Base-by-base conservation (phyloP, 805 yeast genomes). In the Soucietia sequanensis region DNA sequence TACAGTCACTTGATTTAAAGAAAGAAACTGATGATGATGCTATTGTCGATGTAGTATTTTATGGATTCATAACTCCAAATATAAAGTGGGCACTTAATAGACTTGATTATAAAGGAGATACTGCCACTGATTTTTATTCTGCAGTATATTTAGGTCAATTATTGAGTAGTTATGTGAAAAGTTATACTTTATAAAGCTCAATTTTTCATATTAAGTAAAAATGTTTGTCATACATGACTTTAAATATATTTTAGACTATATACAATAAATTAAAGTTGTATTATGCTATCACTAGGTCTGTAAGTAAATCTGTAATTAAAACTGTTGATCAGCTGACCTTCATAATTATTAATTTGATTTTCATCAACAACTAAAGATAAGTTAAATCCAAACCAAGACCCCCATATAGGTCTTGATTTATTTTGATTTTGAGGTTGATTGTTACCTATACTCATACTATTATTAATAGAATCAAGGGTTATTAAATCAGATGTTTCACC, bases 311-410 rank as follows among this genome's bases (percentile, higher is more conserved):
- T 76, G 62, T 84, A 85, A 49, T 83, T 76, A 43, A 82, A 69
- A 12, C 81, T 74, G 44, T 72, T 70, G 27, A 85, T 76, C 27
- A 70, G 56, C 42, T 78, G 83, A 11, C 43, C 53, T 10, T 68
- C 69, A 10, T 52, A 49, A 23, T 61, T 58, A 13, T 53, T 46
- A 14, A 56, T 48, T 47, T 50, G 62, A 41, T 45, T 54, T 37
- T 78, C 83, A 55, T 83, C 88, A 7, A 77, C 70, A 11, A 82
- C 76, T 46, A 83, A 45, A 42, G 70, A 76, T 23, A 82, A 47
- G 35, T 75, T 74, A 28, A 80, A 79, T 3, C 91, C 93, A 52
- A 75, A 78, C 78, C 84, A 78, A 5, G 82, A 65, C 6, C 91
- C 80, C 83, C 84, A 83, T 2, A 75, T 35, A 2, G 78, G 68